A percentile compares a stretch with the other conserved stretches of the same genome.
phyloP scores from a whole-genome alignment of 148 eudicot species.

The Spergularia marina region DNA sequence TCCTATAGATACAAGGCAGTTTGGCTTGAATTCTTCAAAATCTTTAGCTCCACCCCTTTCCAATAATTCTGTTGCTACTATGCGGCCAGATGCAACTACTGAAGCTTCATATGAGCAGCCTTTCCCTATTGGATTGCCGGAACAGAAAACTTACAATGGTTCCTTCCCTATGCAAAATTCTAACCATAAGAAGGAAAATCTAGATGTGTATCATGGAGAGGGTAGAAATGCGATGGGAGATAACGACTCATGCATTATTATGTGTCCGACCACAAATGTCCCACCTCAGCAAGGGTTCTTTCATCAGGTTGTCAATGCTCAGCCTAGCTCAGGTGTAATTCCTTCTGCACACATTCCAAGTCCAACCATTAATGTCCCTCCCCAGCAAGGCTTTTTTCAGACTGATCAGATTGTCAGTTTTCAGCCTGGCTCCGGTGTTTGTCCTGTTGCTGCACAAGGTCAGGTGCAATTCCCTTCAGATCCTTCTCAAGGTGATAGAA shows the following conservation, averaged over 20 bases:
- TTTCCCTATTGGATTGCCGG: slow-evolving; percentile 28
- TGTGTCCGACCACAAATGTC: slow-evolving; percentile 19
- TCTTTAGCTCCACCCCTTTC: slow-evolving; percentile 26
- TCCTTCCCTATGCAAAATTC: slow-evolving; percentile 31
- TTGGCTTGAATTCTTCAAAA: slow-evolving; percentile 4
- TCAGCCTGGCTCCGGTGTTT: slow-evolving; percentile 24
- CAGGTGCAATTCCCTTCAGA: slow-evolving; percentile 24
- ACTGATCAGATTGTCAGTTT: slow-evolving; percentile 17
- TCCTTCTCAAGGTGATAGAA: slow-evolving; percentile 20
- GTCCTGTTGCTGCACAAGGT: slow-evolving; percentile 22
- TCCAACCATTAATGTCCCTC: slow-evolving; percentile 18
- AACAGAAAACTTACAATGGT: slow-evolving; percentile 29
- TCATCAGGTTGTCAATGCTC: slow-evolving; percentile 27
- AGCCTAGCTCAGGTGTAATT: slow-evolving; percentile 25
- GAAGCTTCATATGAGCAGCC: slow-evolving; percentile 32
- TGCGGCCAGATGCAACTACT: slow-evolving; percentile 20
- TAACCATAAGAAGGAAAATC: slow-evolving; percentile 19
- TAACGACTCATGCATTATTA: slow-evolving; percentile 12
- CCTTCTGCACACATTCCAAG: slow-evolving; percentile 21
- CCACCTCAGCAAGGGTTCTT: slow-evolving; percentile 35
- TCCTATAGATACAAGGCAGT: slow-evolving; percentile 22
- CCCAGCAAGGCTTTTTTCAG: slow-evolving; percentile 31
- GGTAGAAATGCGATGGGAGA: slow-evolving; percentile 14
- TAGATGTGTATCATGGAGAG: slow-evolving; percentile 11
- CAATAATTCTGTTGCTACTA: slow-evolving; percentile 19